Evolutionary conservation across 2,329 filamentous ascomycete species (phyloP).

Genomic region (Microthyrium microscopicum): DNA sequence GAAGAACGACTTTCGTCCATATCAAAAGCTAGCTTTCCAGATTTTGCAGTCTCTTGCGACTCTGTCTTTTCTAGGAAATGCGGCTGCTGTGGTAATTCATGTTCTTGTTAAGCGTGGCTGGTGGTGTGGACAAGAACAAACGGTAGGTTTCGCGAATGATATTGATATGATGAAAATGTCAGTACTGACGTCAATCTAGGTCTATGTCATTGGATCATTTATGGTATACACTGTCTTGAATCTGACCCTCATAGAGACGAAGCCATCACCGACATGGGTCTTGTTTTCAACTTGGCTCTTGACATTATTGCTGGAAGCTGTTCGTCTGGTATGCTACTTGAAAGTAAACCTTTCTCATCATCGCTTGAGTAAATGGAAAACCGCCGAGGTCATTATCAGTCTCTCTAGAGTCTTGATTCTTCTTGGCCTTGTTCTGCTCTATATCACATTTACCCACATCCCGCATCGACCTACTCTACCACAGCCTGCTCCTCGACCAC

Average conservation of each 20-base stretch:
- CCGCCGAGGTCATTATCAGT: conserved; percentile 49
- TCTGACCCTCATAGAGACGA: conserved; percentile 72
- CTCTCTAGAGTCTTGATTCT: conserved; percentile 53
- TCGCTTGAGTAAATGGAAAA: conserved; percentile 43
- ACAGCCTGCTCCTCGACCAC: not conserved
- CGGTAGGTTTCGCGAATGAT: conserved; percentile 37
- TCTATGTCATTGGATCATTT: conserved; percentile 69
- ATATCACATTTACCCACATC: conserved; percentile 30
- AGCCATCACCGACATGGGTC: conserved; percentile 60
- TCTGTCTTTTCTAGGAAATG: conserved; percentile 60
- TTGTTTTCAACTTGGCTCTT: conserved; percentile 69
- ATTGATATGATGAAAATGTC: not conserved
- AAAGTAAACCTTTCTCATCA: conserved; percentile 52
- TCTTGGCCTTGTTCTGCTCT: conserved; percentile 40
- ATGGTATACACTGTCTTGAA: conserved; percentile 79
- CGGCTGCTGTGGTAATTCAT: conserved; percentile 56
- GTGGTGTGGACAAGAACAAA: conserved; percentile 68
- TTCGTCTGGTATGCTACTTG: conserved; percentile 53
- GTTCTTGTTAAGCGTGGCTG: conserved; percentile 51
- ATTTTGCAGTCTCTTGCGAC: conserved; percentile 56
- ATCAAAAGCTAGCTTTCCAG: conserved; percentile 56
- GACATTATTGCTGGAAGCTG: conserved; percentile 53
- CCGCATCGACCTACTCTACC: conserved; percentile 14
- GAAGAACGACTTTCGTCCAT: conserved; percentile 51
- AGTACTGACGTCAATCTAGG: conserved; percentile 31